Conservation (phyloP, 192 early-diverging fungal genomes). For the Jimgerdemannia lactiflua region DNA sequence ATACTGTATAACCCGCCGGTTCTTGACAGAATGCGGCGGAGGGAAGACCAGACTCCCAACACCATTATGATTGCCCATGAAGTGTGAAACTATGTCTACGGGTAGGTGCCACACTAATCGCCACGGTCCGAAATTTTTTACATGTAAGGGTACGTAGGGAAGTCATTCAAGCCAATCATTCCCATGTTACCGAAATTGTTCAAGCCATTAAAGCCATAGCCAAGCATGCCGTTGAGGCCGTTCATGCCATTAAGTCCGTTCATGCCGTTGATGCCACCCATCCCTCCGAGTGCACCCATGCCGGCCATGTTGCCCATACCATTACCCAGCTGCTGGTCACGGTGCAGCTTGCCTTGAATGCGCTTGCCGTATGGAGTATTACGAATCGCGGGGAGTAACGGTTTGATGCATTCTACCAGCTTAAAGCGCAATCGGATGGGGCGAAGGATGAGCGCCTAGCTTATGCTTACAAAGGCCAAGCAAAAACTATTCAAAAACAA, state of each 20-base stretch:
- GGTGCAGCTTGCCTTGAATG: slow-evolving; percentile 76
- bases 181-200: slow-evolving; percentile 38
- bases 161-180: slow-evolving; percentile 49
- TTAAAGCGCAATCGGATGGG: neutral
- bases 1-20: neutral
- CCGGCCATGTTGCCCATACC: slow-evolving; percentile 23
- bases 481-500: neutral
- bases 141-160: slow-evolving; percentile 36
- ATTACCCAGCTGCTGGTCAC: slow-evolving; percentile 42
- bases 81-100: neutral
- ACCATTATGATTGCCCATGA: neutral
- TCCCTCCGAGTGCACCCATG: slow-evolving; percentile 15
- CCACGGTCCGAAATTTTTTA: slow-evolving; percentile 19
- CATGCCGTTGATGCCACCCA: slow-evolving; percentile 13
- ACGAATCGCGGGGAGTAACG: slow-evolving; percentile 76
- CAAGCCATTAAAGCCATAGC: slow-evolving; percentile 19
- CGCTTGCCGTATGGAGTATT: slow-evolving; percentile 90
- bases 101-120: neutral
- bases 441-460: no score
- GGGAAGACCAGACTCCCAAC: slow-evolving; percentile 5
- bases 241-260: slow-evolving; percentile 23
- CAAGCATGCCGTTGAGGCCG: slow-evolving; percentile 29
- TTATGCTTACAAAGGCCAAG: no score
- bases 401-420: slow-evolving; percentile 78
- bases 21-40: neutral